A percentile compares a stretch with the other conserved stretches of the same genome.
Conservation (phyloP, 2,329 filamentous ascomycete genomes). For the Phyllosticta citrichinensis region DNA sequence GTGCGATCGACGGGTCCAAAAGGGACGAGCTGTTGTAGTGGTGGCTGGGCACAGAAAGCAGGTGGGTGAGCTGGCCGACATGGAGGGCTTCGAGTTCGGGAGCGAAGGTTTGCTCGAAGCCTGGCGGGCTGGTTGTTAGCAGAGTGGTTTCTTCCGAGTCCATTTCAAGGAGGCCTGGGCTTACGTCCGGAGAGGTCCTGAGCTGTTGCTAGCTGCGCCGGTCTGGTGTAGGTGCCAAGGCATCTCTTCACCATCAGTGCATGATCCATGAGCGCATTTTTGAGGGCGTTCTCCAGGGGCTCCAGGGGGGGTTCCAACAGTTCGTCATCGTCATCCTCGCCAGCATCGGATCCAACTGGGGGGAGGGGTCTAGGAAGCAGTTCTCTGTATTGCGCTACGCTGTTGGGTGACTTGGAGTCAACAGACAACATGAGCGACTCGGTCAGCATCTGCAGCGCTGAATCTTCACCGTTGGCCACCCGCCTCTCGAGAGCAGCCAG, state of each 20-base stretch:
- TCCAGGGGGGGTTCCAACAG: slow-evolving; percentile 34
- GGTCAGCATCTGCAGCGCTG: slow-evolving; percentile 56
- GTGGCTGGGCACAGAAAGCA: not conserved
- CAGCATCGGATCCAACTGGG: slow-evolving; percentile 16
- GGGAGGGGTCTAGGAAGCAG: slow-evolving; percentile 50
- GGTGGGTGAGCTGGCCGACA: slow-evolving; percentile 15
- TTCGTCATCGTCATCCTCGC: slow-evolving; percentile 29
- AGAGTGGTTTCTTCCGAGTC: not conserved
- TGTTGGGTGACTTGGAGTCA: slow-evolving; percentile 62
- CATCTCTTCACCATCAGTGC: slow-evolving; percentile 80
- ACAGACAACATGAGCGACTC: slow-evolving; percentile 71
- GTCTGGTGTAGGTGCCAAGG: slow-evolving; percentile 57
- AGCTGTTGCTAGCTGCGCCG: slow-evolving; percentile 49
- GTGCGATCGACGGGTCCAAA: not conserved
- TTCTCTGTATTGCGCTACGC: slow-evolving; percentile 66
- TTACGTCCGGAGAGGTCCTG: slow-evolving; percentile 55
- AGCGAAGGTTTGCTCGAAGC: slow-evolving; percentile 37
- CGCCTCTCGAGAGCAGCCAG: slow-evolving; percentile 66
- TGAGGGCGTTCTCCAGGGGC: slow-evolving; percentile 65
- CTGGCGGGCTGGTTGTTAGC: slow-evolving; percentile 17
- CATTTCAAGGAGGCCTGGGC: slow-evolving; percentile 22
- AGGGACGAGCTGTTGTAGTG: not conserved
- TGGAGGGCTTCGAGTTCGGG: slow-evolving; percentile 33
- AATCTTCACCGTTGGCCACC: slow-evolving; percentile 61
- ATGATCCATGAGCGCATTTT: slow-evolving; percentile 79